Percentiles rank a stretch among this genome's conserved stretches.
These are phyloP conservation scores for Kwoniella shivajii DNA, from an alignment of 1,284 basidiomycete genomes.

Conservation along the genomic window DNA sequence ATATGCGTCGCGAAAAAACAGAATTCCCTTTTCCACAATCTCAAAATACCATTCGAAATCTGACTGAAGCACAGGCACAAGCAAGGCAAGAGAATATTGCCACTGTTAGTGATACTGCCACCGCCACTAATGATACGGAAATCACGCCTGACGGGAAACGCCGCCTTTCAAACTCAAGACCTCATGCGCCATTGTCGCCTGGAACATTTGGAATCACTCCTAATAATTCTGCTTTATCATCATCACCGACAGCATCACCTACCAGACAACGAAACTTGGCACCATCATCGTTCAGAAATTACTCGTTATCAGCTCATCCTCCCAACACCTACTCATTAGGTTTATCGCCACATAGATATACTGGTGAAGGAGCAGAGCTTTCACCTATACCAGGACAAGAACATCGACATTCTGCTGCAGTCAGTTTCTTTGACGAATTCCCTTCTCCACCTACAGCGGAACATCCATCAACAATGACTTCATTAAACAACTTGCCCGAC, in stretches of 20 bases:
- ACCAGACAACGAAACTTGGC: neutral
- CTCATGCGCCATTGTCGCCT: constrained; percentile 17
- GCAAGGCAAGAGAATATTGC: neutral
- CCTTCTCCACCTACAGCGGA: constrained; percentile 20
- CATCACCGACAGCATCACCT: constrained; percentile 1
- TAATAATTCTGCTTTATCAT: neutral
- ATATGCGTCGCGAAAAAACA: neutral
- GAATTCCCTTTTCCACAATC: constrained; percentile 12
- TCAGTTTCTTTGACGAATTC: constrained; percentile 34
- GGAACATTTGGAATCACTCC: constrained; percentile 16
- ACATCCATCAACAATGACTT: neutral
- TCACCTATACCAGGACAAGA: constrained; percentile 11
- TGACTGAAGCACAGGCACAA: constrained; percentile 2
- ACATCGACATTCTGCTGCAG: constrained; percentile 27
- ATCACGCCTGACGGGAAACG: constrained; percentile 15
- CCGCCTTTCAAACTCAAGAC: constrained; percentile 6
- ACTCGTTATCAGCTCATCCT: neutral
- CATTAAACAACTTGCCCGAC: constrained; percentile 5
- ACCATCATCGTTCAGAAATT: constrained; percentile 1
- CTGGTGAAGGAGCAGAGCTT: neutral
- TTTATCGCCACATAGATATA: neutral
- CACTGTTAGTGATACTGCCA: neutral
- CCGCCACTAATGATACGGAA: constrained; percentile 4
- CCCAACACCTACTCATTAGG: neutral
- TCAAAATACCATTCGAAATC: constrained; percentile 3